These are phyloP conservation scores for Castanopsis chinensis DNA, from an alignment of 306 rosid species.

Conservation along the genomic window DNA sequence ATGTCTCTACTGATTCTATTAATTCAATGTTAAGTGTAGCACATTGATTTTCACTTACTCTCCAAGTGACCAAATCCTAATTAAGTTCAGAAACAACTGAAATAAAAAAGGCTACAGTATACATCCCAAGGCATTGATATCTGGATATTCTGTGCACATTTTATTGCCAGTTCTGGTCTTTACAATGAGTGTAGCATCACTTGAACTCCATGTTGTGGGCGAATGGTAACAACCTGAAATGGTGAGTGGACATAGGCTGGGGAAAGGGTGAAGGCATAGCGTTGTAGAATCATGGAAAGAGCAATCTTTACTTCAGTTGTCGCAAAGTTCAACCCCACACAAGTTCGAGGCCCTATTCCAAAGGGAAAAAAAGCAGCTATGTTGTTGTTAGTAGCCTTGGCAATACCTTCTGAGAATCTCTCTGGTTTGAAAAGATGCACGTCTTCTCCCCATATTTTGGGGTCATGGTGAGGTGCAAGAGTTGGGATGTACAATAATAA, in stretches of 20 bases:
- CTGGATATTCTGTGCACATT: no score
- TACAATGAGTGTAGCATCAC: conserved; percentile 6
- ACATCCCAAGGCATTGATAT: no score
- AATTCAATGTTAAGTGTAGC: no score
- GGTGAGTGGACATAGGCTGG: conserved; percentile 28
- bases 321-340: conserved; percentile 25
- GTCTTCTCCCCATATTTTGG: conserved; percentile 28
- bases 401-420: conserved; percentile 22
- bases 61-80: no score
- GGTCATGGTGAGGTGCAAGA: conserved; percentile 23
- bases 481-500: background rate
- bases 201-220: conserved; percentile 23
- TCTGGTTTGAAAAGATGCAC: conserved; percentile 28
- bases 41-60: no score
- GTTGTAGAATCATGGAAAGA: conserved; percentile 28
- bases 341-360: conserved; percentile 20
- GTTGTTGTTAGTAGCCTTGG: conserved; percentile 19
- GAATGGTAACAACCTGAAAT: conserved; percentile 2
- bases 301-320: conserved; percentile 16
- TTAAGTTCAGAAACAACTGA: no score
- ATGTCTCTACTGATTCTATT: no score
- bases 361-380: conserved; percentile 18
- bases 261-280: conserved; percentile 21
- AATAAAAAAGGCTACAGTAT: no score
- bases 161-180: no score